Base-by-base conservation (phyloP, 306 rosid species). In the Medicago lupulina region DNA sequence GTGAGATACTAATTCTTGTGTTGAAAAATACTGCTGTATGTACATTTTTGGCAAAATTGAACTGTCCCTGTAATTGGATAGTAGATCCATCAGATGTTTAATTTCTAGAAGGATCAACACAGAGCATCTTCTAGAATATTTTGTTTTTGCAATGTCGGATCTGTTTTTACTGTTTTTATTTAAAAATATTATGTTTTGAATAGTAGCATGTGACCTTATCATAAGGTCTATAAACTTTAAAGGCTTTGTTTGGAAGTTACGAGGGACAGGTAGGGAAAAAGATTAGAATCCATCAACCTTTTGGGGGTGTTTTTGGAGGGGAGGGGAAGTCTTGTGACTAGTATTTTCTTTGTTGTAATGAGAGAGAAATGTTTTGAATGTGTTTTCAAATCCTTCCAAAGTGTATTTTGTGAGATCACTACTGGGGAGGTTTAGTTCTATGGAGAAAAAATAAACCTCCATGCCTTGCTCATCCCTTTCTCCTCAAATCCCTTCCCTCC, bases 131-230 rank as follows among this genome's bases (percentile, higher is more conserved):
- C 60, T 7, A 18, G 21, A 15, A 31, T 43, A 62, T n/a, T 40
- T 23, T 44, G 43, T 47, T 60, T 44, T 74, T 44, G 46, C 18
- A 38, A 9, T 19, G 23, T 39, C 54, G 40, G 40, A 18, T 38
- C 18, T 55, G 54, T 72, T 57, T 55, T 57, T 44, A 39, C 18
- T 55, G 54, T 72, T 57, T 55, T 57, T 44, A 39, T 54, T 10
- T 53, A 2, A 71, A 71, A 38, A 19, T 72, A 44, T 18, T 38
- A 55, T 19, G 9, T 51, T 9, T 17, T 17, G 10, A 51, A 16
- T 16, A 13, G 67, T 55, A 13, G 75, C 46, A 69, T 14, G 15
- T 72, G 54, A 19, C n/a, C 55, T 40, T 72, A 18, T 17, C 28
- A 55, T 6, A 50, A 59, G 59, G 44, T 28, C 31, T 28, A 28